Evolutionary conservation across 75 land plant species (phyloP).

Genomic region (Gnetum montanum): DNA sequence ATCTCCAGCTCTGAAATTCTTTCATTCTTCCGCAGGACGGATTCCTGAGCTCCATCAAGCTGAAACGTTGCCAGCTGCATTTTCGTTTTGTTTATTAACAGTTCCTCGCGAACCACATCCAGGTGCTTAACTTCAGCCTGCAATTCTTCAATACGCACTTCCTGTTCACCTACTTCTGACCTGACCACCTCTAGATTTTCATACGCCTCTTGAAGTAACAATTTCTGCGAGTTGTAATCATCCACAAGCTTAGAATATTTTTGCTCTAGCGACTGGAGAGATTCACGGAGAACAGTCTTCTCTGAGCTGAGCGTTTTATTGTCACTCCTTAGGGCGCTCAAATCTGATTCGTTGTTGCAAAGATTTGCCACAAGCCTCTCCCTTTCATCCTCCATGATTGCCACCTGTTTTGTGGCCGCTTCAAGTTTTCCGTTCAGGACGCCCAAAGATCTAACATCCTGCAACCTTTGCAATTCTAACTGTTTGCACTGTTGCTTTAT

Average conservation of each 20-base stretch:
- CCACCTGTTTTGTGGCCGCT: not conserved
- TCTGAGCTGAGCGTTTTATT: not conserved
- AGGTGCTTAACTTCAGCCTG: not conserved
- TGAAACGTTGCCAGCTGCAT: not conserved
- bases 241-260: not conserved
- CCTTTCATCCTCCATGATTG: slow-evolving; percentile 1
- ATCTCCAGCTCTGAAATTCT: not conserved
- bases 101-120: not conserved
- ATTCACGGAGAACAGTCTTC: not conserved
- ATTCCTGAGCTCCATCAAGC: not conserved
- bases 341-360: not conserved
- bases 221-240: not conserved
- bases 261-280: not conserved
- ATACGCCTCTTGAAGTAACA: not conserved
- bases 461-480: not conserved
- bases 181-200: not conserved
- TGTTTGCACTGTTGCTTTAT: not conserved
- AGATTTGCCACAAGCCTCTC: not conserved
- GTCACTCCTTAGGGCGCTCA: not conserved
- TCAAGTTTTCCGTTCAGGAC: slow-evolving; percentile 1
- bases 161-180: not conserved
- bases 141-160: not conserved
- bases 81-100: not conserved
- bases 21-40: not conserved
- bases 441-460: slow-evolving; percentile 1